Conservation (phyloP, 1,284 basidiomycete genomes). For the Apiotrichum siamense region DNA sequence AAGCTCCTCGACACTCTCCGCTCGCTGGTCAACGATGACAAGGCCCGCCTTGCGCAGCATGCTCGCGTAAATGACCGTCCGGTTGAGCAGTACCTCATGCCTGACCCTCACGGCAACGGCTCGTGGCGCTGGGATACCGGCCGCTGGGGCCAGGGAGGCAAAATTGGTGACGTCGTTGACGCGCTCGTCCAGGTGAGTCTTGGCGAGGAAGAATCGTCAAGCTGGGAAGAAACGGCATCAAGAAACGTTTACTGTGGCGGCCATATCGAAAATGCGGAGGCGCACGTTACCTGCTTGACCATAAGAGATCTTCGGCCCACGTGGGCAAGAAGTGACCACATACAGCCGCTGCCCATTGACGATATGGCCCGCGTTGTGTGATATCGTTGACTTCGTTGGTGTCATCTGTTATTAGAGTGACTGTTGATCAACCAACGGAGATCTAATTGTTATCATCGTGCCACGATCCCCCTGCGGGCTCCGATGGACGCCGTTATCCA, state of each 20-base stretch:
- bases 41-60: slow-evolving; percentile 73
- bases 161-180: slow-evolving; percentile 74
- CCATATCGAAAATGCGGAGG: no score
- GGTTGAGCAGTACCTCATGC: slow-evolving; percentile 69
- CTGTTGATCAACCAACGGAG: no score
- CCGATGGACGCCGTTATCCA: neutral
- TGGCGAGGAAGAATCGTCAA: neutral
- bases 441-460: no score
- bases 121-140: slow-evolving; percentile 81
- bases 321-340: no score
- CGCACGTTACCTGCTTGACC: no score
- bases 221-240: no score
- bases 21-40: slow-evolving; percentile 83
- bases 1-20: slow-evolving; percentile 94
- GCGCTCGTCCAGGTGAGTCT: slow-evolving; percentile 67
- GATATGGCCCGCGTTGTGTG: neutral
- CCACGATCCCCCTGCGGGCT: no score
- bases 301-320: no score
- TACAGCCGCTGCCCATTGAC: no score
- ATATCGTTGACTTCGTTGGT: neutral
- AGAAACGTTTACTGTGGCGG: no score
- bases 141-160: slow-evolving; percentile 73
- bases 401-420: no score
- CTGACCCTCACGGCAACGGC: slow-evolving; percentile 13
- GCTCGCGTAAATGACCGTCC: slow-evolving; percentile 66